phyloP scores from a whole-genome alignment of 2,329 filamentous ascomycete genomes.

The Calonectria montana region DNA sequence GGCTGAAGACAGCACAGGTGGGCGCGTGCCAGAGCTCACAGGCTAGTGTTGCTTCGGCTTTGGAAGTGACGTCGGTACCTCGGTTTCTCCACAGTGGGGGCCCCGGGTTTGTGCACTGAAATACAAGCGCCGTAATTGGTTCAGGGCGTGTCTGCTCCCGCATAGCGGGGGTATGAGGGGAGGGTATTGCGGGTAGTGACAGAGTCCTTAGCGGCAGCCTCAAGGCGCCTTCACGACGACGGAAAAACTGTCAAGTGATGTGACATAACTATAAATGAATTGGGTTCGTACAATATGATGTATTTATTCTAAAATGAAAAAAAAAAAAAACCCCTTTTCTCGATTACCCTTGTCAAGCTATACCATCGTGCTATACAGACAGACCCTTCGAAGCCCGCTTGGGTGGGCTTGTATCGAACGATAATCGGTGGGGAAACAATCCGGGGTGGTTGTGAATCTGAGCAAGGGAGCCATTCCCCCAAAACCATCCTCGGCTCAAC shows the following conservation, averaged over 20 bases:
- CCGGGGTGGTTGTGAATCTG: not conserved
- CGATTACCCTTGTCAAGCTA: not conserved
- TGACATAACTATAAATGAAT: not conserved
- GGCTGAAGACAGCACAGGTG: not conserved
- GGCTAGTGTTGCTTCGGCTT: slow-evolving; percentile 1
- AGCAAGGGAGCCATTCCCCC: not conserved
- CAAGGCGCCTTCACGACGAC: not conserved
- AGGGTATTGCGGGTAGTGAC: not conserved
- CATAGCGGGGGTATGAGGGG: slow-evolving; percentile 22
- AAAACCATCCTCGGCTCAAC: not conserved
- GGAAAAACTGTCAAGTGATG: not conserved
- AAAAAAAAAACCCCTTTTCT: too few relatives aligned
- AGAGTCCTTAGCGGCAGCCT: not conserved
- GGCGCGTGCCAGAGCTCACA: not conserved
- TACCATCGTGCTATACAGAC: not conserved
- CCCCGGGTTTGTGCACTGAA: slow-evolving; percentile 1
- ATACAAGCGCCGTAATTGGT: slow-evolving; percentile 20
- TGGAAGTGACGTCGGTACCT: slow-evolving; percentile 27
- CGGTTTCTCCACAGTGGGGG: slow-evolving; percentile 23
- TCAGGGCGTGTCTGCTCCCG: not conserved
- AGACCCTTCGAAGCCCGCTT: not conserved
- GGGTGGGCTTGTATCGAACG: slow-evolving; percentile 17
- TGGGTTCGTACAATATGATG: not conserved
- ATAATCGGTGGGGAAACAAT: not conserved
- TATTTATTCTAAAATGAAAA: too few relatives aligned